Evolutionary conservation across 768 basidiomycete species (phyloP).

Genomic region (Mycena floridula): DNA sequence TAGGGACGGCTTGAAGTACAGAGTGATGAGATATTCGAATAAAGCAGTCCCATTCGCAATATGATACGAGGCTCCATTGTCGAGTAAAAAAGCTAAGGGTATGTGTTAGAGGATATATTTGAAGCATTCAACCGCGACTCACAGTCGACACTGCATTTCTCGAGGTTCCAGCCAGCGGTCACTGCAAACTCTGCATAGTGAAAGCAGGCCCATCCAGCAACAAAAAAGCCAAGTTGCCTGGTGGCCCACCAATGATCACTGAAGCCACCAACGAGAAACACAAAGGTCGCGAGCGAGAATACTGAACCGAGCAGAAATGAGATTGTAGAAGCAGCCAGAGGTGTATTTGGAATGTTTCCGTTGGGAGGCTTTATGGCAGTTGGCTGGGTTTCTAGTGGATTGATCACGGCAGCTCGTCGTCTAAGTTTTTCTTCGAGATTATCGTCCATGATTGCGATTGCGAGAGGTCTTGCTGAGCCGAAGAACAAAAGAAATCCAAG

Average conservation of each 20-base stretch:
- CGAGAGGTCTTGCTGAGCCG: too few species aligned
- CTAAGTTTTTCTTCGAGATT: slow-evolving; percentile 37
- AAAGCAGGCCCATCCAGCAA: slow-evolving; percentile 79
- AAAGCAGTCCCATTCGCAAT: slow-evolving; percentile 76
- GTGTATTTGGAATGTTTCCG: slow-evolving; percentile 84
- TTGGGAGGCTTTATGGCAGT: slow-evolving; percentile 24
- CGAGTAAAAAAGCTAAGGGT: slow-evolving; percentile 78
- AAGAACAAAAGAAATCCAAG: slow-evolving; percentile 12
- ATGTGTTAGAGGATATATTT: slow-evolving; percentile 4
- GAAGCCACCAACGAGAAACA: slow-evolving; percentile 43
- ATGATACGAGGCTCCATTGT: slow-evolving; percentile 85
- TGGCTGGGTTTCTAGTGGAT: slow-evolving; percentile 55
- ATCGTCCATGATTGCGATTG: too few species aligned
- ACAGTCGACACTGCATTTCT: slow-evolving; percentile 93
- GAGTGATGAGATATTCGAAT: slow-evolving; percentile 68
- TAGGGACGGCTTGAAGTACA: slow-evolving; percentile 58
- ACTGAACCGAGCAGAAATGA: slow-evolving; percentile 80
- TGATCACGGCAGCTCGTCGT: slow-evolving; percentile 29
- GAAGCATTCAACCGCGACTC: slow-evolving; percentile 26
- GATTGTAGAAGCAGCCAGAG: slow-evolving; percentile 67
- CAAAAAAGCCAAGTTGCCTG: slow-evolving; percentile 76
- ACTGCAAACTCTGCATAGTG: slow-evolving; percentile 95
- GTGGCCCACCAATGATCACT: slow-evolving; percentile 53
- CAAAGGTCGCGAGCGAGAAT: slow-evolving; percentile 53
- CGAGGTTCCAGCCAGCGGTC: slow-evolving; percentile 92